Conservation (phyloP, 768 basidiomycete species). For the Ramaria sp. region DNA sequence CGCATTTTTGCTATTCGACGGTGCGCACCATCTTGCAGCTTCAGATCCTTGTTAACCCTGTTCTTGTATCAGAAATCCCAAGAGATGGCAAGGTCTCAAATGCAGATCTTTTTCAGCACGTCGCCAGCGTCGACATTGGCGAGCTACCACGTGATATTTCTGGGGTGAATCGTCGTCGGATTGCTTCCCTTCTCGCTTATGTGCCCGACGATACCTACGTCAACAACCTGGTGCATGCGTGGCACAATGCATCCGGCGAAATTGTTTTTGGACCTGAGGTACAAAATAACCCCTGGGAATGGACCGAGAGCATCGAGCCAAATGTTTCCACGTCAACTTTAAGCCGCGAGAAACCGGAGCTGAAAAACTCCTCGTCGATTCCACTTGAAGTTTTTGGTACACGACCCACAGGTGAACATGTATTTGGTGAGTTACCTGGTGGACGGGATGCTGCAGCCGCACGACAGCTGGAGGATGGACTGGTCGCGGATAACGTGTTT, state of each 20-base stretch:
- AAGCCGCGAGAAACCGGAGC: conserved; percentile 30
- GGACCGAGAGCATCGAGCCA: conserved; percentile 59
- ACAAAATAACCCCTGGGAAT: conserved; percentile 76
- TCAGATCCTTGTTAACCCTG: background rate
- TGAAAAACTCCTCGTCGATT: conserved; percentile 62
- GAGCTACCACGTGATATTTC: conserved; percentile 50
- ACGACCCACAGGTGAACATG: conserved; percentile 50
- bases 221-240: conserved; percentile 45
- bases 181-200: conserved; percentile 48
- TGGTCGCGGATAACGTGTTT: conserved; percentile 54
- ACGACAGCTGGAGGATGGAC: conserved; percentile 55
- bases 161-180: conserved; percentile 42
- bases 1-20: conserved; percentile 61
- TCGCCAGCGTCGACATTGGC: conserved; percentile 39
- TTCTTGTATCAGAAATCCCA: conserved; percentile 43
- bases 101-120: conserved; percentile 55
- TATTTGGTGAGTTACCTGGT: conserved; percentile 21
- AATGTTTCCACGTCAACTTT: conserved; percentile 34
- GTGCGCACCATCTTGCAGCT: conserved; percentile 26
- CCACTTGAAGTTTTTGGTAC: conserved; percentile 65
- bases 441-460: conserved; percentile 31
- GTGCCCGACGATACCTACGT: conserved; percentile 41
- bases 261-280: conserved; percentile 41
- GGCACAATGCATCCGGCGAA: conserved; percentile 36
- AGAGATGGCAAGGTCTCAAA: conserved; percentile 41